Evolutionary conservation across 2,329 filamentous ascomycete genomes (phyloP), one percentile per base, ranked within the genome.

Genomic region (Pseudogymnoascus sp.): DNA sequence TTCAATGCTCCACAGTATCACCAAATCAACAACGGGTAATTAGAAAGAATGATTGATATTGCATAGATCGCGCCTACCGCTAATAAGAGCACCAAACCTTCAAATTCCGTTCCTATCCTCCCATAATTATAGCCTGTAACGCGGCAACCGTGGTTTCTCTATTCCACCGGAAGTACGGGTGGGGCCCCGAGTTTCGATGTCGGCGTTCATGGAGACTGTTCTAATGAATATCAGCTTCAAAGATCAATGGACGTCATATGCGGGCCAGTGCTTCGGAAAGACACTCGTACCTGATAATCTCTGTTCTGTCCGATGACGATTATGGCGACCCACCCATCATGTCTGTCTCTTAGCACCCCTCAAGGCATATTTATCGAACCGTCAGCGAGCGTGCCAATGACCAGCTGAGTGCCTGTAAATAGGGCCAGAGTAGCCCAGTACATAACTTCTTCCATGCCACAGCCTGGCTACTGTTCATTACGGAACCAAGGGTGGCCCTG

Each of bases 401-500:
- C 26, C 9, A 31, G n/a, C 46, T 31, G 26, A 31, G 46, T 53
- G 46, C 46, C 10, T 53, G 9, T n/a, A 31, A 53, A 10, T 31
- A 53, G 23, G n/a, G 13, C 3, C 26, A 53, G 26, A 31, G 46
- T 13, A 31, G 46, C 26, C 26, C 26, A 31, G n/a, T 31, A n/a
- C n/a, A 33, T 19, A 31, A 7, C 26, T 17, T 31, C 46, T 31
- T 53, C 46, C 23, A 31, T n/a, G 9, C 46, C 50, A 33, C 50
- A 56, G n/a, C 9, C 7, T 15, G 31, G 50, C 15, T 56, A 46
- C 38, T 60, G n/a, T 53, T 60, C 63, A 17, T 35, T 66, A 17
- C 60, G 60, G 26, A 65, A 73, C 72, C 72, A 74, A 42, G 72
- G 72, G 62, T 63, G 66, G 31, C 64, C 65, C 10, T 42, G 63